Conservation (phyloP, 2,329 filamentous ascomycete species). For the Talaromyces marneffei region DNA sequence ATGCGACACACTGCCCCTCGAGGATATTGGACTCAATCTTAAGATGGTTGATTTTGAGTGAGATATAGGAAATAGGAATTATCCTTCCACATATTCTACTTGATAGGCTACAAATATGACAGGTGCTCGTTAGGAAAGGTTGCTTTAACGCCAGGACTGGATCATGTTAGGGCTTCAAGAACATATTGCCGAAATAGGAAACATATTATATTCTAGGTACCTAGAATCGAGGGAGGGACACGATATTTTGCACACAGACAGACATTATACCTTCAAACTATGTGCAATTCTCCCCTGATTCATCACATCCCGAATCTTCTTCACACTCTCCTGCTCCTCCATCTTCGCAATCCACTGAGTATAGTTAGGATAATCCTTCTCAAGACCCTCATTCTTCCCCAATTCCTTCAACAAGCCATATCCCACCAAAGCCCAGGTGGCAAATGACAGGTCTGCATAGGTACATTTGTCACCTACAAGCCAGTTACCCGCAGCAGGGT, state of each 20-base stretch:
- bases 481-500: background rate
- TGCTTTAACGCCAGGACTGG: too few species aligned
- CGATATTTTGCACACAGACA: background rate
- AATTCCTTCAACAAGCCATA: slow-evolving; percentile 6
- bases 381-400: background rate
- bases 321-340: slow-evolving; percentile 1
- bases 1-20: too few species aligned
- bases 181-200: slow-evolving; percentile 18
- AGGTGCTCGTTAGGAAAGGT: too few species aligned
- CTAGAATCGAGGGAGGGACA: background rate
- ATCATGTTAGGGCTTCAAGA: background rate
- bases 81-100: too few species aligned
- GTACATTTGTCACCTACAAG: slow-evolving; percentile 8
- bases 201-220: background rate
- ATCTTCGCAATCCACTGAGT: background rate
- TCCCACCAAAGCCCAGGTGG: background rate
- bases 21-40: too few species aligned
- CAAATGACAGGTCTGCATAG: slow-evolving; percentile 6
- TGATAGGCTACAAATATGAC: too few species aligned
- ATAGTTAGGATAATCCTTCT: background rate
- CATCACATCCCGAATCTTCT: background rate
- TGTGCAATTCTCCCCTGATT: slow-evolving; percentile 2
- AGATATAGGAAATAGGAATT: too few species aligned
- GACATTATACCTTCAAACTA: slow-evolving; percentile 2
- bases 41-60: too few species aligned